Base-by-base conservation (phyloP, 2,329 filamentous ascomycete species). In the Phaeomoniella chlamydospora region DNA sequence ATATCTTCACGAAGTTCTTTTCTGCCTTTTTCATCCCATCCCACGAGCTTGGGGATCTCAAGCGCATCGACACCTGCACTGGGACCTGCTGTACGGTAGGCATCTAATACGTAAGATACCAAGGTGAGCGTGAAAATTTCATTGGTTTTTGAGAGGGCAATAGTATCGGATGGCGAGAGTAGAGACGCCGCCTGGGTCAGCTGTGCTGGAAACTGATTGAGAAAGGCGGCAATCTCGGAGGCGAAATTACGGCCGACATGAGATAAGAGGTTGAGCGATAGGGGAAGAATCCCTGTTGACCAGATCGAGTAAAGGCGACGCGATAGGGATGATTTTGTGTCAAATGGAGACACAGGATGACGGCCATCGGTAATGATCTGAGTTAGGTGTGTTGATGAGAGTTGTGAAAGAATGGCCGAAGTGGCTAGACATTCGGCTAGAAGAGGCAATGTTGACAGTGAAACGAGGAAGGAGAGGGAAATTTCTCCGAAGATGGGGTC, bases 401-500 rank as follows among this genome's bases (percentile, higher is more conserved):
- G 65, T 41, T 84, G 80, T 46, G 77, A 74, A 4, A 98, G 70
- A 11, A 94, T 67, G 18, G 82, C 86, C 47, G 94, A 85, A 29
- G 85, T 78, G 1, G 88, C 90, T 47, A 98, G 75, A 43, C 90
- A 81, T 54, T 96, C 88, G 2, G 90, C 88, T 35, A 96, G 69
- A 13, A 74, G 59, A 0, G 82, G 80, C 11, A 96, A 69, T 11
- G 74, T 78, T 1, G 87, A 94, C 10, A 98, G 70, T 45, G 93
- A 83, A 15, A 94, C 74, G 11, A 98, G 68, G 57, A 96, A 92
- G 16, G 87, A 69, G 29, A 94, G 70, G 48, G 82, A 83, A n/a
- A 94, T 72, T 52, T 94, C 87, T 43, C 87, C 90, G 55, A 94
- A 96, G 18, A 96, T 67, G 0, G 90, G 88, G 51, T 96, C 88